Base-by-base conservation (phyloP, 2,329 filamentous ascomycete species). In the Exserohilum turcica region DNA sequence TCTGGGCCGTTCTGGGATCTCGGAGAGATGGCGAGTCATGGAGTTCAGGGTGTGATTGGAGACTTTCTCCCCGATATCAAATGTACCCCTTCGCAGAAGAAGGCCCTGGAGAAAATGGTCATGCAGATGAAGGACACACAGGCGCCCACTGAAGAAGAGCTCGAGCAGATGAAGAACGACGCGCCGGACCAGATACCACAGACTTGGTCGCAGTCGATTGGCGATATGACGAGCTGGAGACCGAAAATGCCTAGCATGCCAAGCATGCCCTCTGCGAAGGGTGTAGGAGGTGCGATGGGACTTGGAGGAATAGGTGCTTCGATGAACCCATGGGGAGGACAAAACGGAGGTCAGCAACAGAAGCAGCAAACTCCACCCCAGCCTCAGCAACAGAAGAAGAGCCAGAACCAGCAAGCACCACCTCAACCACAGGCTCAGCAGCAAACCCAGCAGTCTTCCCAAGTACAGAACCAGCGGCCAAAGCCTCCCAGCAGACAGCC, bases 51-150 rank as follows among this genome's bases (percentile, higher is more conserved):
- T 8, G 64, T 73, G 1, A 49, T 71, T 16, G 72, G 72, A 1
- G 71, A 75, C 44, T 66, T 51, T 28, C 66, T 73, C 45, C 72
- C 72, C 1, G 67, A 72, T 35, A 72, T 71, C 70, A 68, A 68
- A 21, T 66, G 70, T 1, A 67, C 68, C 2, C 60, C 67, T 6
- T 52, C 66, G n/a, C 72, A 75, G 27, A 72, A 70, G 53, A 72
- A 65, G 43, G 65, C 71, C 3, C 45, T 75, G 39, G 72, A 74
- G 39, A 74, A 74, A 57, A 73, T 74, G 72, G 62, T 74, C 6
- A 71, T 67, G 64, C 72, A 74, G 51, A 65, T 62, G 2, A 72
- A 66, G 28, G 70, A 72, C 33, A 70, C 65, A 10, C 67, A 73
- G 18, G 65, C 67, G 13, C 72, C 72, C 0, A 64, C 49, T 2